Base-by-base conservation (phyloP, 78 protist species). In the Dictyostelium purpureum region DNA sequence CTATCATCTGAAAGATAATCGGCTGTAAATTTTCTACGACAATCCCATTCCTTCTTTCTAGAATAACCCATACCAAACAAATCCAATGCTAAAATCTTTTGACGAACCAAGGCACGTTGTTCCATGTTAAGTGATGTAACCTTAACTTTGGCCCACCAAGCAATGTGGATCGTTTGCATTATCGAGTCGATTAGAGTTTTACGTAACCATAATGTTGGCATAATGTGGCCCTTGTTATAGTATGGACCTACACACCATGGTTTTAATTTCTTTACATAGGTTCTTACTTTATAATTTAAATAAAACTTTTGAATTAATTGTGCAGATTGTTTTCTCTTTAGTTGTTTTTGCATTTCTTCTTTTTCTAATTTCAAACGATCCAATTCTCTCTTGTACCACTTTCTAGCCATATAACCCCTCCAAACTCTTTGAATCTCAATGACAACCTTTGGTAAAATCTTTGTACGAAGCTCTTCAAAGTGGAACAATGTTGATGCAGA, bases 401-500 rank as follows among this genome's bases (percentile, higher is more conserved):
- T 71, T 35, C 91, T 28, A n/a, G 77, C 87, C 6, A 4, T 10
- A 73, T 66, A 74, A 9, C 90, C 96, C 31, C 96, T 35, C 92
- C 94, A 90, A n/a, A 56, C 82, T 16, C 63, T 88, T 56, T 96
- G 97, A 54, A 93, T 61, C 7, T 42, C 63, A 7, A 52, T 33
- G 1, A 65, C 94, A 5, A 82, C 79, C 28, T 87, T 73, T 16
- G 91, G 87, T 45, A 95, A 26, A 0, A 69, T 54, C 10, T 51
- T 31, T 16, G 52, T 38, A n/a, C 97, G 78, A 16, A 37, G 18
- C 11, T 80, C 89, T 43, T 97, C 98, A 35, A 97, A 63, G 4
- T 63, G 42, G 47, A 88, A 65, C 49, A 97, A 56, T 11, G 95
- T 82, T 24, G 10, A 42, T 1, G 98, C 96, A 18, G 95, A 76